Evolutionary conservation across 257 asterid species (phyloP), one percentile per base, ranked within the genome.

Genomic region (Anisodus tanguticus): DNA sequence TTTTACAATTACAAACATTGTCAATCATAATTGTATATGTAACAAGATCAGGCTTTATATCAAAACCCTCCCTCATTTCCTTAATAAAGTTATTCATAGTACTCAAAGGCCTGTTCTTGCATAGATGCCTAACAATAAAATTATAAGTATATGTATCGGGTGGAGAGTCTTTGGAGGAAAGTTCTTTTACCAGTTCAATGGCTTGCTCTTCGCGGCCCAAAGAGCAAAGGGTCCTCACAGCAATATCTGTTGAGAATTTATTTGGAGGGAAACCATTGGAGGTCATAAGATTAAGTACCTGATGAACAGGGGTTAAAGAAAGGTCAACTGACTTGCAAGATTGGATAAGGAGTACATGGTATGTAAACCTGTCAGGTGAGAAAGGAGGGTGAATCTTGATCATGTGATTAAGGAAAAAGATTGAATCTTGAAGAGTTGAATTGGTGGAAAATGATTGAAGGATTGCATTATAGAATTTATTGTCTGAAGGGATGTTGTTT

Each of bases 21-120:
- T 93, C 98, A 84, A 97, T 97, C 98, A 97, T 93, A 67, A 97
- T 95, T 17, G 99, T 94, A 81, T 91, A 95, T 0, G 99, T 94
- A n/a, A 97, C 95, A 13, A 97, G 91, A 90, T 94, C 98, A 1
- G 99, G 98, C 85, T 94, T 93, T 59, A 97, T 84, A 76, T 88
- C 88, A 13, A 92, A 92, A 71, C 55, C 86, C 51, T 88, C 92
- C 86, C 82, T 91, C 99, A 97, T 92, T 83, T 97, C 97, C 43
- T 83, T 78, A 39, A 95, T 86, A 83, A 94, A 97, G 83, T 72
- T 58, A 85, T 95, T 87, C 81, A 90, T 92, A 67, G 84, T 82
- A 88, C 90, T 86, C 70, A 97, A 53, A 59, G 95, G 84, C 86
- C 95, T 89, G 83, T 93, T 92, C 91, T 88, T 94, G 64, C 91